Evolutionary conservation across 164 flowering plant species (phyloP), one percentile per base, ranked within the genome.

Genomic region (Annona squamosa): DNA sequence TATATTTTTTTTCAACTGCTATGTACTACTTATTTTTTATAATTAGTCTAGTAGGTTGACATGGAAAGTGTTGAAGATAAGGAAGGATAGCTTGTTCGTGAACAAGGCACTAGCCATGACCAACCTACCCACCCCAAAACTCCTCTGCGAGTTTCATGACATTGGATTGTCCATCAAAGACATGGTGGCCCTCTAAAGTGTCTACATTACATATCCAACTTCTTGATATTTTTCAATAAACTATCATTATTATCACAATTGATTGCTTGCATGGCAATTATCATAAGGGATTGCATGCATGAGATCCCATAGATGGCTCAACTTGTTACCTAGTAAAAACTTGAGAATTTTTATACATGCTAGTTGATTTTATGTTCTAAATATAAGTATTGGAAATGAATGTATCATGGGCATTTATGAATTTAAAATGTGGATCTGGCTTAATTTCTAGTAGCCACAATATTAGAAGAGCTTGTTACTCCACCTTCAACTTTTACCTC

Each of bases 101-200:
- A 92, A 87, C 86, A 86, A 83, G 67, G 44, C 81, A 67, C 84
- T 83, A 41, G 94, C 96, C 63, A 84, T 85, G 67, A 86, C 70
- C 79, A 86, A 82, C 84, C 78, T 93, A n/a, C 97, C 97, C 2
- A 82, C 72, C 17, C 94, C 95, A 46, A 87, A 82, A 66, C 85
- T 90, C 17, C 66, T 83, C 3, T 26, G 85, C 77, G 87, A 80
- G 71, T 92, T 92, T 81, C 83, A 88, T 63, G 83, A 82, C 19
- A 83, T 86, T 4, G 92, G 93, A 52, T 90, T 91, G 42, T 69
- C 82, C 2, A 77, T 78, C 37, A 75, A 75, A 1, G 94, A 90
- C 81, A 77, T 90, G 87, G 92, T 93, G 10, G 81, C 94, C 46
- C 98, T 93, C 73, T 91, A 93, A 1, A 92, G 97, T 88, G 76